These are phyloP conservation scores for Blastocystis sp. DNA, from an alignment of 352 stramenopile species.

Conservation along the genomic window DNA sequence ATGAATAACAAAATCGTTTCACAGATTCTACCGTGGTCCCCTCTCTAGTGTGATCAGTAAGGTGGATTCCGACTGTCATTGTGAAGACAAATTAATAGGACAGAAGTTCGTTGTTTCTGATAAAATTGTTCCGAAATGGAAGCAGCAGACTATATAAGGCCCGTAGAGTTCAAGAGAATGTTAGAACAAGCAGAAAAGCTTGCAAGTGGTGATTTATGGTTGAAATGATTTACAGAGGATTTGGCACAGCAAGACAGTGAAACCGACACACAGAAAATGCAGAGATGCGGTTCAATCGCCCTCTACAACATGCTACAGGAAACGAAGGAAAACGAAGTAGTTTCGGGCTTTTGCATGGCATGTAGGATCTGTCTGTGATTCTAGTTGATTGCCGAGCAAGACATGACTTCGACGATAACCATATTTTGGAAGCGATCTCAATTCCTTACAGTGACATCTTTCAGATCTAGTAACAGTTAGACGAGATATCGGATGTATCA, in stretches of 20 bases:
- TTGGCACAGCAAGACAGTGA: background rate
- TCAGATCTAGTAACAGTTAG: background rate
- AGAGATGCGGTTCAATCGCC: background rate
- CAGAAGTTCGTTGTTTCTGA: background rate
- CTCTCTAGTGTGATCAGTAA: too few species aligned
- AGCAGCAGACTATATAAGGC: background rate
- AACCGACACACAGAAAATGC: background rate
- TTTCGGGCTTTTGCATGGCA: too few species aligned
- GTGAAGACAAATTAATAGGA: background rate
- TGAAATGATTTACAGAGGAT: background rate
- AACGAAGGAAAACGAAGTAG: conserved; percentile 13
- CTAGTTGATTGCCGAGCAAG: background rate
- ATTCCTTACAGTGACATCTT: background rate
- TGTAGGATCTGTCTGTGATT: background rate
- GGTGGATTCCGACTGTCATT: too few species aligned
- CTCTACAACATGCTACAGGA: conserved; percentile 30
- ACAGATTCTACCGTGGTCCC: background rate
- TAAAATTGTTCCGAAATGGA: background rate
- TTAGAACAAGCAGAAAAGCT: background rate
- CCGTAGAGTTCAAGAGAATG: background rate
- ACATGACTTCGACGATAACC: conserved; percentile 6
- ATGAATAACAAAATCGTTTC: background rate
- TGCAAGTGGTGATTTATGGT: background rate
- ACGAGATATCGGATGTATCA: background rate
- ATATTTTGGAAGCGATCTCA: background rate